Evolutionary conservation across 768 basidiomycete genomes (phyloP), one percentile per base, ranked within the genome.

Genomic region (Leucocoprinus birnbaumii): DNA sequence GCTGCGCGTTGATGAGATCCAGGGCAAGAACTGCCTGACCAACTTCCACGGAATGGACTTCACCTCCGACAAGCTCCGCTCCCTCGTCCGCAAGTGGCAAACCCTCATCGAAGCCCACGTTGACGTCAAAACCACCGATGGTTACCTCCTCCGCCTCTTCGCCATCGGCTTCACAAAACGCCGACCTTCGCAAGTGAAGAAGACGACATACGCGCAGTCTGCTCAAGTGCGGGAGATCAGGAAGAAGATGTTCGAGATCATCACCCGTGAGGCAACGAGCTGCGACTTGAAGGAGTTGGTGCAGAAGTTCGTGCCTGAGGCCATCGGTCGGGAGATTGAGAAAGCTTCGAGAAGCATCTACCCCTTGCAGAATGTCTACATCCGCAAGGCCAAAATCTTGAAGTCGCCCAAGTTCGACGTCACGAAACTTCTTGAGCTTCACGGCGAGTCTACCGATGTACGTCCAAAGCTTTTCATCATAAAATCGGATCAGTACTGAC

Each of bases 11-110:
- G 95, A 98, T 70, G 92, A 94, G 67, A 80, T 93, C 57, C 89
- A 97, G 78, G 97, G 97, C 78, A 96, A 95, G 82, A 97, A 94
- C 82, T 97, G 94, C 82, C 83, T 98, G 53, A 98, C 97, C 72
- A 96, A 95, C 77, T 99, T 99, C 91, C 91, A 96, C 75, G 97
- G 97, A 72, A 98, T 99, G 96, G 93, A 96, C 79, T 98, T 99
- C 80, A 98, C 97, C 59, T 97, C 96, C 56, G 97, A 99, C 86
- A 98, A 98, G 78, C 88, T 98, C 62, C 94, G 97, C 55, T 98
- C 97, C 48, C 94, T 99, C 68, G 97, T 99, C 65, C 92, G 96
- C 73, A 99, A 98, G 78, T 99, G 97, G 97, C 97, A 98, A 77
- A 86, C 96, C 18, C 89, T 98, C 68, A 95, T 99, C 66, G 97